Base-by-base conservation (phyloP, 2,329 filamentous ascomycete species). In the Trichoderma koningiopsis region DNA sequence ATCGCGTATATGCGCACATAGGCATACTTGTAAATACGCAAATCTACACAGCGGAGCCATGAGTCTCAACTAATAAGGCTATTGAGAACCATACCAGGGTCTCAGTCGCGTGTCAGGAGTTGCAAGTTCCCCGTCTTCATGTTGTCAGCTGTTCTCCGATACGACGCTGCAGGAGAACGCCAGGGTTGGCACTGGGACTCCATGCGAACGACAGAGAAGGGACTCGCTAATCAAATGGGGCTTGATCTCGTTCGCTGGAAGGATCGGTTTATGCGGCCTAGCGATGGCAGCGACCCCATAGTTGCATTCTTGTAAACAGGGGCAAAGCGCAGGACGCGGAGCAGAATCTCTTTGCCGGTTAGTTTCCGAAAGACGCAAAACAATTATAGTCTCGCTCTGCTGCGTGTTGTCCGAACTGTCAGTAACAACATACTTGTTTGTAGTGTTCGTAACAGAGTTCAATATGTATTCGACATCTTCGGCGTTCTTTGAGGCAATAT, bases 401-500 rank as follows among this genome's bases (percentile, higher is more conserved):
- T 43, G 37, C 37, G 16, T 43, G 37, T 19, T 43, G 40, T 43
- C 40, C 40, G 40, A 6, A 7, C 8, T 19, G 40, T n/a, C 40
- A n/a, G 40, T 19, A 10, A 43, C 7, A 43, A 43, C 40, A 43
- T 43, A 43, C 40, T 43, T 19, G 19, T 19, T 10, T n/a, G 19
- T 43, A 43, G 40, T 19, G 40, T 43, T 43, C 40, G 40, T 43
- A 43, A 43, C 6, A 43, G 16, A 19, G 40, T 19, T 19, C 40
- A 78, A 79, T n/a, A 85, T 85, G 82, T 91, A 94, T 77, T 94
- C 92, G 10, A 88, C 92, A 13, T 93, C 91, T 0, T 92, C 90
- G 75, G 92, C 92, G 78, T 94, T 95, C 79, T 94, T 95, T 72
- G 92, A 95, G 82, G 90, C 91, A 37, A 81, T 94, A 63, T 93